These are phyloP conservation scores for Microcyclospora pomicola DNA, from an alignment of 2,329 filamentous ascomycete species.

Conservation along the genomic window DNA sequence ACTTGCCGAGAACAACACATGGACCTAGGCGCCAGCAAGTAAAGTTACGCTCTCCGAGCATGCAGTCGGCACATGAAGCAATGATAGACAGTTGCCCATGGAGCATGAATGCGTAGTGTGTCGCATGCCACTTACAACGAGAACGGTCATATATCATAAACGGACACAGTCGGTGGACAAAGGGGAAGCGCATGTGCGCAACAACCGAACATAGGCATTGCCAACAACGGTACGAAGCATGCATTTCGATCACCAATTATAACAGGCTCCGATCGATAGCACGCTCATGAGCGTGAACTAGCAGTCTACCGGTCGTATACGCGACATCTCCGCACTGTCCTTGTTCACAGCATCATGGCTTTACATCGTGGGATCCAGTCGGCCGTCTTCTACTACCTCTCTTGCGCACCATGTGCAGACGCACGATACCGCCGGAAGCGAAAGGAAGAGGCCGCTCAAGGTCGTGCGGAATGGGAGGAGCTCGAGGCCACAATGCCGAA, in stretches of 20 bases:
- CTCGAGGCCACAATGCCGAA: conserved; percentile 53
- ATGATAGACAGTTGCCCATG: too few relatives aligned
- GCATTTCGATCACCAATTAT: conserved; percentile 11
- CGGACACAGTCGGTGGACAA: too few relatives aligned
- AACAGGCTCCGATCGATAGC: neutral
- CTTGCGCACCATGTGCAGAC: conserved; percentile 66
- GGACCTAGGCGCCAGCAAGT: too few relatives aligned
- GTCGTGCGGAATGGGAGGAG: conserved; percentile 50
- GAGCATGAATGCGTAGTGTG: too few relatives aligned
- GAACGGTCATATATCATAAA: too few relatives aligned
- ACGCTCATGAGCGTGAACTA: neutral
- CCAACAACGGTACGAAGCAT: conserved; percentile 3
- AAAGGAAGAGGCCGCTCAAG: conserved; percentile 54
- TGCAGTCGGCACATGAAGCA: too few relatives aligned
- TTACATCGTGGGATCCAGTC: conserved; percentile 48
- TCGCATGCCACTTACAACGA: too few relatives aligned
- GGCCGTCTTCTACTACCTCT: conserved; percentile 62
- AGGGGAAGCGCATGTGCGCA: too few relatives aligned
- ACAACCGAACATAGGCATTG: too few relatives aligned
- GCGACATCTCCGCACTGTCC: neutral
- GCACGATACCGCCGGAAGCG: conserved; percentile 56
- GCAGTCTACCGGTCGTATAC: neutral
- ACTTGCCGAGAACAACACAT: too few relatives aligned
- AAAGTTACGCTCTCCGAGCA: too few relatives aligned
- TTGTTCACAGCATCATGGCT: conserved; percentile 14